Base-by-base conservation (phyloP, 2,329 filamentous ascomycete genomes). In the Clonostachys chloroleuca region DNA sequence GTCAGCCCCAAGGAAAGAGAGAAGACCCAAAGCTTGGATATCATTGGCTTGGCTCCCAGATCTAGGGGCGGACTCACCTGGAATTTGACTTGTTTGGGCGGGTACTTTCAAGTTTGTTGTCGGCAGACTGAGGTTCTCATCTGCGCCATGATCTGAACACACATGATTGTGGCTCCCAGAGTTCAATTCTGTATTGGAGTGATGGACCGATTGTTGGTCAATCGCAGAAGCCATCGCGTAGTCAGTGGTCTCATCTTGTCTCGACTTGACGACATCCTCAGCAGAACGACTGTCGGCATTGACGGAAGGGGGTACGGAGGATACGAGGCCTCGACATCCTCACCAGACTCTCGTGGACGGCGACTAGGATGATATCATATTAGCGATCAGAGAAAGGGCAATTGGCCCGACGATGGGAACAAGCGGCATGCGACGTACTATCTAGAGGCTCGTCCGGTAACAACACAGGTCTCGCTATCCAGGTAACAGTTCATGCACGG, bases 401-500 rank as follows among this genome's bases (percentile, higher is more conserved):
- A 12, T 33, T 17, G 35, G 12, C 24, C 10, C 24, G 24, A 30
- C 24, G 24, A 34, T 18, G 17, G 30, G 12, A 24, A 30, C 13
- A 10, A 13, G 10, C 16, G 3, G 14, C 36, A 39, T 10, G 12
- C 10, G 24, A 59, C 67, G 60, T 52, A 69, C 67, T 67, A 65
- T 49, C 63, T 63, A 5, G 65, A 69, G 17, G 65, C 68, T 50
- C 67, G 61, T 40, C 63, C 64, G 9, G 64, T 70, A 48, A 69
- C 62, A 45, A 74, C 57, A 52, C 68, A 68, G 0, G 62, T 64
- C 52, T 76, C 72, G 49, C 69, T 72, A 52, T 77, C 73, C 47
- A 75, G 69, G 42, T 73, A 73, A 55, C 73, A 78, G 47, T 77
- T 77, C 63, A 75, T 77, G 59, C 70, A 78, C 8, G 74, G 75